phyloP scores from a whole-genome alignment of 176 grass and related monocot genomes.

The Eragrostis nindensis region DNA sequence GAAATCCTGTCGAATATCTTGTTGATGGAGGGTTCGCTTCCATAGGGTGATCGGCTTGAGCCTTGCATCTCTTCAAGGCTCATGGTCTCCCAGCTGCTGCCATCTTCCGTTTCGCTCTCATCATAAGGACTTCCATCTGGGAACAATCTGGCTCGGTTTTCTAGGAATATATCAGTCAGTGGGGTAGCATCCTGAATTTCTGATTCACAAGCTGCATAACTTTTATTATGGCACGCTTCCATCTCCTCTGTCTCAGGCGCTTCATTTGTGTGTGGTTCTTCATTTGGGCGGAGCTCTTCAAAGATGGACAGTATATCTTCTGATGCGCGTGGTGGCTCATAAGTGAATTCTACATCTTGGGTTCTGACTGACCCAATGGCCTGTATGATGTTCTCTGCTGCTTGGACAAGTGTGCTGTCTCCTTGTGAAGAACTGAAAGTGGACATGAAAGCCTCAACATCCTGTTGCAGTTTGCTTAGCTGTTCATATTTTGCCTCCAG shows the following conservation, averaged over 20 bases:
- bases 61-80: conserved; percentile 68
- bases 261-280: conserved; percentile 25
- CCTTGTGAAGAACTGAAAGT: conserved; percentile 34
- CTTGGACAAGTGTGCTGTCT: conserved; percentile 43
- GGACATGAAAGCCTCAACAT: conserved; percentile 49
- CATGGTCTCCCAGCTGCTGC: conserved; percentile 86
- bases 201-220: conserved; percentile 35
- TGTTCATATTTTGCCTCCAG: conserved; percentile 82
- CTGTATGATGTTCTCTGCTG: conserved; percentile 55
- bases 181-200: conserved; percentile 55
- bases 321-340: conserved; percentile 61
- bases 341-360: conserved; percentile 62
- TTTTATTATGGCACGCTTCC: conserved; percentile 48
- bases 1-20: conserved; percentile 54
- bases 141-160: conserved; percentile 55
- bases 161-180: conserved; percentile 56
- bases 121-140: conserved; percentile 46
- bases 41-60: conserved; percentile 64
- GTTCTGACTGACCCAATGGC: conserved; percentile 51
- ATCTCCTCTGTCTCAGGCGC: conserved; percentile 36
- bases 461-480: conserved; percentile 63
- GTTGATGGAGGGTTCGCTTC: conserved; percentile 71
- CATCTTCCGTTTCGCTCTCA: conserved; percentile 60
- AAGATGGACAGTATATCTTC: conserved; percentile 87
- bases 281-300: conserved; percentile 62